These are phyloP conservation scores for Endothia cerciana DNA, from an alignment of 2,329 filamentous ascomycete genomes.

Conservation along the genomic window DNA sequence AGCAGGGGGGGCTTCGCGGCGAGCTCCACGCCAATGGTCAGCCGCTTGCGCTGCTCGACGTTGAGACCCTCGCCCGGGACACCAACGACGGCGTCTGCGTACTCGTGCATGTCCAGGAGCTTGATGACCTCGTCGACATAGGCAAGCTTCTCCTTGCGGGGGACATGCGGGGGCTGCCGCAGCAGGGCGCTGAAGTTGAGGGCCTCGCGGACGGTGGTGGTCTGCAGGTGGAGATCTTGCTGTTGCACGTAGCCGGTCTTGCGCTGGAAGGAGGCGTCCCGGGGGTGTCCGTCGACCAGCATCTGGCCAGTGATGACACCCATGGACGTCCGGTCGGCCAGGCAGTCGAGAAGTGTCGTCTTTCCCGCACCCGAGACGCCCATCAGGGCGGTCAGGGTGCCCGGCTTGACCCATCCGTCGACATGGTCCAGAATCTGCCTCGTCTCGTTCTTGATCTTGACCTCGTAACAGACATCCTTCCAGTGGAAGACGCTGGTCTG, in stretches of 20 bases:
- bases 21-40: conserved; percentile 79
- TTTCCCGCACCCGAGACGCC: conserved; percentile 73
- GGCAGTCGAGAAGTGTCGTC: conserved; percentile 71
- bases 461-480: conserved; percentile 30
- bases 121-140: conserved; percentile 72
- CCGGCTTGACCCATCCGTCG: conserved; percentile 30
- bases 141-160: conserved; percentile 63
- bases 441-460: conserved; percentile 30
- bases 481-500: conserved; percentile 30
- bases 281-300: conserved; percentile 65
- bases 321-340: conserved; percentile 72
- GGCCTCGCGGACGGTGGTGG: conserved; percentile 68
- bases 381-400: conserved; percentile 31
- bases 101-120: conserved; percentile 67
- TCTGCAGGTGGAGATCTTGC: conserved; percentile 68
- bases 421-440: conserved; percentile 28
- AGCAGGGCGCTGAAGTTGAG: conserved; percentile 66
- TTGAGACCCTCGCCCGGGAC: conserved; percentile 66
- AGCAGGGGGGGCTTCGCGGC: conserved; percentile 87
- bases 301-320: conserved; percentile 72
- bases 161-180: conserved; percentile 62
- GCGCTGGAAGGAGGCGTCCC: conserved; percentile 67
- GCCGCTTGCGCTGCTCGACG: conserved; percentile 35
- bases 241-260: conserved; percentile 73
- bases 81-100: conserved; percentile 70